A percentile compares a stretch with the other conserved stretches of the same genome.
Conservation (phyloP, 495 filamentous ascomycete genomes). For the Aspergillus conjunctus region DNA sequence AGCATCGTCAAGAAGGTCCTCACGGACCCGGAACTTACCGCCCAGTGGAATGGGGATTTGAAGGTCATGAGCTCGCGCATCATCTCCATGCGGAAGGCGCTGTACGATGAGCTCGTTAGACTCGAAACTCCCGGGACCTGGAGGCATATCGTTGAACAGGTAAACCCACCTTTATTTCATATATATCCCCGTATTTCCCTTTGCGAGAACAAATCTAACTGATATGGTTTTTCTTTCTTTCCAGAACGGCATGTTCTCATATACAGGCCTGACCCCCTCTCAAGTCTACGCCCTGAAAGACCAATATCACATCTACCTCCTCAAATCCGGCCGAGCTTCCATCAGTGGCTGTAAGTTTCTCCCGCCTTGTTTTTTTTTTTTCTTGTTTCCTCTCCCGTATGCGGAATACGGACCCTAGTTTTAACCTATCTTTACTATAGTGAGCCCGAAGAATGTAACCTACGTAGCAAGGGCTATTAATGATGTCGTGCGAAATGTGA, state of each 20-base stretch:
- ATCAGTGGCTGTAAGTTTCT: slow-evolving; percentile 49
- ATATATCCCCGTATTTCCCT: background rate
- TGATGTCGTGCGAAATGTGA: slow-evolving; percentile 48
- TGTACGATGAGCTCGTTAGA: slow-evolving; percentile 46
- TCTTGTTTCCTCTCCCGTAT: background rate
- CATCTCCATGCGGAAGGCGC: slow-evolving; percentile 48
- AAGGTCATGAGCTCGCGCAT: slow-evolving; percentile 55
- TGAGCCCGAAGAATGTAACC: slow-evolving; percentile 51
- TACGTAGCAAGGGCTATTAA: slow-evolving; percentile 53
- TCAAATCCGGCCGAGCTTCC: slow-evolving; percentile 50
- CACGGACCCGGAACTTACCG: slow-evolving; percentile 38
- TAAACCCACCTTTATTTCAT: slow-evolving; percentile 18
- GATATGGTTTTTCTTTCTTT: background rate
- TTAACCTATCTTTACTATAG: slow-evolving; percentile 37
- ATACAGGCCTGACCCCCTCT: slow-evolving; percentile 49
- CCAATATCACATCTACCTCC: slow-evolving; percentile 52
- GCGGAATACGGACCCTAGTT: no score
- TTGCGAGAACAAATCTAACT: background rate
- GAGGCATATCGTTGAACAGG: slow-evolving; percentile 53
- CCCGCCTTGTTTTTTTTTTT: background rate
- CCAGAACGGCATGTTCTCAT: slow-evolving; percentile 58
- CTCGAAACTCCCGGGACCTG: slow-evolving; percentile 51
- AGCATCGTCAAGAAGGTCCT: slow-evolving; percentile 54
- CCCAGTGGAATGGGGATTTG: slow-evolving; percentile 53
- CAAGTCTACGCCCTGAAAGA: slow-evolving; percentile 50